Evolutionary conservation across 768 basidiomycete species (phyloP), one percentile per base, ranked within the genome.

Genomic region (Boletus rufocinnamomeus): DNA sequence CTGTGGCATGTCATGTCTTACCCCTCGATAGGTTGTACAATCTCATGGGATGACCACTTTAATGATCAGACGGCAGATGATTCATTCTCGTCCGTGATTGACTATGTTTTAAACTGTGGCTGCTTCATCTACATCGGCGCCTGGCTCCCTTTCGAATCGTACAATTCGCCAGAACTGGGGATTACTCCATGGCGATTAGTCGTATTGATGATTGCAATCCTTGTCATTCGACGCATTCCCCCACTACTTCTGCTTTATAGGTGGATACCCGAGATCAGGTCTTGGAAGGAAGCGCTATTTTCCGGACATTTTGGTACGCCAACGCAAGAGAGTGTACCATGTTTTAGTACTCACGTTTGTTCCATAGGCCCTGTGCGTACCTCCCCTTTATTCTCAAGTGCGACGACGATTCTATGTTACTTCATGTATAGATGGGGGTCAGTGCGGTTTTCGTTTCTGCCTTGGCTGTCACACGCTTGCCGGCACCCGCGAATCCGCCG

Each of bases 1-100:
- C n/a, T 40, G 6, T 55, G 23, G 3, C 13, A 23, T 10, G 10
- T 52, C 21, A n/a, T 17, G 52, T 49, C 57, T 56, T 35, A 58
- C 35, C 30, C 37, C n/a, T 48, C n/a, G 7, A 52, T 37, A 87
- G 95, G 95, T 3, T 86, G 82, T 52, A 92, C 95, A 2, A 89
- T 98, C 62, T 92, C 92, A 8, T 95, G 92, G 93, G 94, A 96
- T 72, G 91, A 86, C 3, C 80, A 91, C 63, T 91, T 91, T 75
- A 89, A 91, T 64, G 74, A 75, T 21, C 86, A 92, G 58, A 92
- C 84, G 0, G 91, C 95, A 73, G 86, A 89, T 61, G 91, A 94
- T 57, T 79, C 85, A 13, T 98, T 99, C 70, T 88, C 93, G 2
- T 88, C 93, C 27, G 91, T 97, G 43, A 87, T 98, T 61, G 92